Evolutionary conservation across 768 basidiomycete genomes (phyloP).

Genomic region (Leccinum imitatum): DNA sequence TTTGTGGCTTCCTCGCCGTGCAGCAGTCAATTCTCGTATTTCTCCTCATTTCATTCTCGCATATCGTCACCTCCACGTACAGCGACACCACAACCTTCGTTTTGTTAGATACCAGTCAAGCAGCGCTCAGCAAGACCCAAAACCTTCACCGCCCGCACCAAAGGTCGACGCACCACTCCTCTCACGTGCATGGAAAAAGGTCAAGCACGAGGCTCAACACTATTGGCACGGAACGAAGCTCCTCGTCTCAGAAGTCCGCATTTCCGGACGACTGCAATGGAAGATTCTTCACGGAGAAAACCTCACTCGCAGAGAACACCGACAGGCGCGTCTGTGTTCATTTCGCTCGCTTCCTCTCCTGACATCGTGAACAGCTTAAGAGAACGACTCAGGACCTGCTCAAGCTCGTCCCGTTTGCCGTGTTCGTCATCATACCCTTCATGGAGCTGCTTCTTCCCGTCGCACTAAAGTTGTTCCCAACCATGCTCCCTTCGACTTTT

Average conservation of each 20-base stretch:
- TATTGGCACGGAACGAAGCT: slow-evolving; percentile 98
- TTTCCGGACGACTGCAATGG: slow-evolving; percentile 84
- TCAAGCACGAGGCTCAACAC: slow-evolving; percentile 94
- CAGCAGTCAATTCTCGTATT: slow-evolving; percentile 38
- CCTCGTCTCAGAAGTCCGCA: slow-evolving; percentile 90
- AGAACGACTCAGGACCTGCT: slow-evolving; percentile 93
- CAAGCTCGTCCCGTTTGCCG: slow-evolving; percentile 91
- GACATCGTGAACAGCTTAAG: slow-evolving; percentile 55
- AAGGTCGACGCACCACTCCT: slow-evolving; percentile 48
- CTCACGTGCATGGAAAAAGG: slow-evolving; percentile 81
- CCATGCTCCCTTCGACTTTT: slow-evolving; percentile 97
- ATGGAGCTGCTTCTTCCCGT: slow-evolving; percentile 98
- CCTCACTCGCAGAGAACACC: slow-evolving; percentile 87
- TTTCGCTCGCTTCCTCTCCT: not conserved
- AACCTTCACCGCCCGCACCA: slow-evolving; percentile 48
- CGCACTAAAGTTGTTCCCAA: slow-evolving; percentile 95
- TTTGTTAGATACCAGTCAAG: slow-evolving; percentile 17
- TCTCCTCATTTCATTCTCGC: slow-evolving; percentile 20
- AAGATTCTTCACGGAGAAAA: slow-evolving; percentile 90
- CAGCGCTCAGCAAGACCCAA: slow-evolving; percentile 36
- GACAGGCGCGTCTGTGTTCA: slow-evolving; percentile 61
- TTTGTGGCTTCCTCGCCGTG: slow-evolving; percentile 66
- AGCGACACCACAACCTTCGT: not conserved
- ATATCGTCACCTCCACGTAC: slow-evolving; percentile 25
- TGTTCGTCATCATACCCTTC: slow-evolving; percentile 94